Evolutionary conservation across 176 grass and related monocot genomes (phyloP), one percentile per base, ranked within the genome.

Genomic region (Hordeum marinum): DNA sequence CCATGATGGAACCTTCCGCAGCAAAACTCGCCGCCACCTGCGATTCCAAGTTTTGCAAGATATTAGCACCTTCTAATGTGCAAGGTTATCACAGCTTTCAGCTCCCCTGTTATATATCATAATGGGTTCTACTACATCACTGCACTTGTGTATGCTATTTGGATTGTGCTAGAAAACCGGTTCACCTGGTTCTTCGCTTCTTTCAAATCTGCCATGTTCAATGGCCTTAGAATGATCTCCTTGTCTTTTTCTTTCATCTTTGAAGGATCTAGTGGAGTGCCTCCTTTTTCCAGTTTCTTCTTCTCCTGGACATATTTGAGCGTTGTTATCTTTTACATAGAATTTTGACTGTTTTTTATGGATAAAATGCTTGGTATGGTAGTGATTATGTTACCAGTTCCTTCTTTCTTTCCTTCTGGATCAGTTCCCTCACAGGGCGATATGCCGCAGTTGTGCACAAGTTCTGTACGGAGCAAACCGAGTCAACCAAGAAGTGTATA

Each of bases 181-280:
- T 23, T 88, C 48, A 94, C 95, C 89, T 97, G 95, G 69, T 87
- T 97, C 86, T 97, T 97, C 50, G 95, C 92, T 91, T 94, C 92
- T 74, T 92, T 97, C 68, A 94, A 76, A 76, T 97, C 95, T 68
- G 72, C 78, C 95, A 97, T 97, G 69, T 85, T 94, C 68, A 97
- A 72, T 64, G 88, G 81, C 82, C 95, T 89, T 17, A 97, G 82
- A 80, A 75, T 81, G 37, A 94, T 83, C 8, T 82, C 18, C 79
- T 82, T 82, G 37, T 82, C 86, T 48, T 92, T 82, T 68, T 89
- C 89, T 71, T 60, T 89, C 15, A 68, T 82, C 74, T 86, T 75
- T 32, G 80, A 58, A 81, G 63, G 26, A 66, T 89, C 81, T 11
- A 84, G 66, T 20, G 75, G 37, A 75, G 37, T 82, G 4, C 86